Conservation (phyloP, 2,329 filamentous ascomycete species). For the Coniella lustricola region DNA sequence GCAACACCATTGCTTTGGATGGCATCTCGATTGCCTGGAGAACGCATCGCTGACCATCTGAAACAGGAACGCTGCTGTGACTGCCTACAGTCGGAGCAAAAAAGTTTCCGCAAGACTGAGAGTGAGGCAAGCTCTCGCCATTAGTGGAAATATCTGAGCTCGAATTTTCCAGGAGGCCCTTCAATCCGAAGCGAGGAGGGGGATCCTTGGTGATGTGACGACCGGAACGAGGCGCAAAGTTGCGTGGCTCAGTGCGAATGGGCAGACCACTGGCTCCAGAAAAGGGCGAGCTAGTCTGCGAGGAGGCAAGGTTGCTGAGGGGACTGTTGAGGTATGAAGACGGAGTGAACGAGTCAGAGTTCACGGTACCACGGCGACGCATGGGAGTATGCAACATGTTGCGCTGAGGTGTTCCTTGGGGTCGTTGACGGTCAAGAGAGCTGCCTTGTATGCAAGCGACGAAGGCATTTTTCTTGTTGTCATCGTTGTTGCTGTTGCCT, state of each 20-base stretch:
- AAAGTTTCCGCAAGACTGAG: not conserved
- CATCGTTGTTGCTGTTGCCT: too few species aligned
- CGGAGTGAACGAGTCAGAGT: not conserved
- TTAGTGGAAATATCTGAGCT: not conserved
- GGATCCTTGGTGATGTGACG: conserved; percentile 22
- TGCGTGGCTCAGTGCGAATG: conserved; percentile 33
- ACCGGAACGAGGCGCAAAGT: conserved; percentile 32
- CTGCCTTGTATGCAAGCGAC: not conserved
- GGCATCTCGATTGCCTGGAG: conserved; percentile 13
- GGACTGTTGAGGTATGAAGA: not conserved
- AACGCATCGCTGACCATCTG: not conserved
- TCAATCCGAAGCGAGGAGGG: conserved; percentile 33
- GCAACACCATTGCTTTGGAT: conserved; percentile 1
- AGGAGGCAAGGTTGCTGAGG: not conserved
- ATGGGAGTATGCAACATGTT: not conserved
- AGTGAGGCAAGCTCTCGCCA: not conserved
- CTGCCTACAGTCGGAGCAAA: not conserved
- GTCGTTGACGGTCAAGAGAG: not conserved
- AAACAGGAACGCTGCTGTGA: not conserved
- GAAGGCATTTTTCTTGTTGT: too few species aligned
- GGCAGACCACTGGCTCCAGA: not conserved
- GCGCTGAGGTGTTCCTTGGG: not conserved
- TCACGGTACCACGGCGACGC: not conserved
- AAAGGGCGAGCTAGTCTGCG: not conserved
- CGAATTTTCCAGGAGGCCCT: not conserved